Percentiles rank a stretch among this genome's conserved stretches.
Evolutionary conservation across 2,329 filamentous ascomycete genomes (phyloP).

Genomic region (Immersiporthe knoxdaviesiana): DNA sequence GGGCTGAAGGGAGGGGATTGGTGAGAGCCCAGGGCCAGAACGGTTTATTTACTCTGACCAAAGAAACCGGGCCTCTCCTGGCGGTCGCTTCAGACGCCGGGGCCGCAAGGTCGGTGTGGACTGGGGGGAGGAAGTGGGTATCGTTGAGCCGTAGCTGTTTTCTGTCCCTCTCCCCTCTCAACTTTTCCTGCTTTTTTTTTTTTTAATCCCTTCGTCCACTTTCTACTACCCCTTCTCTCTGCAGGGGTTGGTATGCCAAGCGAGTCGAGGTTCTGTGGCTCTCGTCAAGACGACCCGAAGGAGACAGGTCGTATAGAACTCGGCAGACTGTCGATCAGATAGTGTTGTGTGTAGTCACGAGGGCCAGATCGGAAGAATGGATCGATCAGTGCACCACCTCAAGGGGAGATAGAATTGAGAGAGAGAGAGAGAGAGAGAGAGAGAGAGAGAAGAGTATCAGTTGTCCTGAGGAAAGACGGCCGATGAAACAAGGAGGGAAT

Average conservation of each 20-base stretch:
- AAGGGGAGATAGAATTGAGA: background rate
- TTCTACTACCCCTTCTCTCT: constrained; percentile 10
- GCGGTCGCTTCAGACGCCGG: constrained; percentile 24
- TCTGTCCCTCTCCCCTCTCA: constrained; percentile 3
- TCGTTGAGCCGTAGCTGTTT: constrained; percentile 9
- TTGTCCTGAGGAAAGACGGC: background rate
- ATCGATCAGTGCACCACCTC: background rate
- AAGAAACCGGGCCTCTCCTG: constrained; percentile 22
- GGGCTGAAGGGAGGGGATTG: background rate
- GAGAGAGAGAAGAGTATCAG: too few species aligned
- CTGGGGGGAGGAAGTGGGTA: constrained; percentile 23
- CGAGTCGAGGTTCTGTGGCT: constrained; percentile 26
- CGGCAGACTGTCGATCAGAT: background rate
- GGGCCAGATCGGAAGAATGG: background rate
- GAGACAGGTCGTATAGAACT: background rate
- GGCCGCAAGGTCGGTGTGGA: constrained; percentile 29
- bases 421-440: too few species aligned
- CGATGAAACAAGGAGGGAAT: constrained; percentile 14
- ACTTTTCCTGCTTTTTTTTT: background rate
- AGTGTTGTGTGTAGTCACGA: background rate
- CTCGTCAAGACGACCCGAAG: constrained; percentile 10
- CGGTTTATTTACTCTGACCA: constrained; percentile 9
- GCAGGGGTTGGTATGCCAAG: constrained; percentile 22
- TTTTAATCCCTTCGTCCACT: constrained; percentile 1
- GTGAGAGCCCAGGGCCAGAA: constrained; percentile 11